phyloP scores from a whole-genome alignment of 441 rosid species.

The Pelargonium myrrhifolium region DNA sequence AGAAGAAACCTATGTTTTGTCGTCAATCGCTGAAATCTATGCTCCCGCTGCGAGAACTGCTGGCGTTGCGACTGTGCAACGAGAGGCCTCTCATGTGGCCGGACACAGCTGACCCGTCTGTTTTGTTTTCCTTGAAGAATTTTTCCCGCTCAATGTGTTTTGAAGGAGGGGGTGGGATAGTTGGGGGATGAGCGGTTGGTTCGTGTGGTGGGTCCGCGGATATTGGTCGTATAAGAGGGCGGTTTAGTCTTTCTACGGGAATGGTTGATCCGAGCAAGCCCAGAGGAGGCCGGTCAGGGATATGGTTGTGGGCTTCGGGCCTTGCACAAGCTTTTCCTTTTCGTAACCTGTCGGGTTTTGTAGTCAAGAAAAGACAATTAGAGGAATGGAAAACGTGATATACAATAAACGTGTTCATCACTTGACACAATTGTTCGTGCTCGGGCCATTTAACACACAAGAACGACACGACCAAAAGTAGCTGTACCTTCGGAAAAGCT shows the following conservation, averaged over 20 bases:
- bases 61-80: conserved; percentile 70
- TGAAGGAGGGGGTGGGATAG: conserved; percentile 94
- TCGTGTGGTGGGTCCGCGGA: conserved; percentile 36
- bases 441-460: background rate
- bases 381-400: background rate
- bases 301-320: conserved; percentile 62
- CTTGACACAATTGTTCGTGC: background rate
- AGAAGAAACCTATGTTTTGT: background rate
- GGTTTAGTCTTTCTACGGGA: conserved; percentile 57
- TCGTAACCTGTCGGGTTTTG: conserved; percentile 42
- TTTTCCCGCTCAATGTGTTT: conserved; percentile 79
- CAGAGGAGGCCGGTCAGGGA: conserved; percentile 28
- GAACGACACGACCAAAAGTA: background rate
- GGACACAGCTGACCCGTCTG: conserved; percentile 45
- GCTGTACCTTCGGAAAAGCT: conserved; percentile 76
- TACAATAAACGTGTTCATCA: too few species aligned
- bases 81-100: conserved; percentile 78
- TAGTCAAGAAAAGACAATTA: conserved; percentile 12
- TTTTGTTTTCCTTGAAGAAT: conserved; percentile 78
- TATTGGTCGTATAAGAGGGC: conserved; percentile 79
- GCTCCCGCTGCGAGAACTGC: conserved; percentile 86
- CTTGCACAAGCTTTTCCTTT: conserved; percentile 91
- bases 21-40: conserved; percentile 64
- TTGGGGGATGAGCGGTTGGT: conserved; percentile 24
- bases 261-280: conserved; percentile 48